These are phyloP conservation scores for Coprinopsis sp. DNA, from an alignment of 768 basidiomycete genomes.

Conservation along the genomic window DNA sequence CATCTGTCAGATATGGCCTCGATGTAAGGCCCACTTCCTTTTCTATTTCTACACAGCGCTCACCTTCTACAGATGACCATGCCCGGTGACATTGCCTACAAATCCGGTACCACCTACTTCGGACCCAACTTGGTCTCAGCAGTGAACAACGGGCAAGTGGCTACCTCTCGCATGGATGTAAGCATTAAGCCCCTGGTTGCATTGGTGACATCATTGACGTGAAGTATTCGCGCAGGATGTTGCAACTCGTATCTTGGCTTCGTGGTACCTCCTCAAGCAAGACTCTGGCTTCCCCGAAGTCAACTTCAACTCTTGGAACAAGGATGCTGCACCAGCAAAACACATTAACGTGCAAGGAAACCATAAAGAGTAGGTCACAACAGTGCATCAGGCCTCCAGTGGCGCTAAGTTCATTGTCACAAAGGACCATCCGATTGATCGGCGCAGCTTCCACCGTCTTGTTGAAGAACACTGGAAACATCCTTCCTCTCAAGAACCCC, in stretches of 20 bases:
- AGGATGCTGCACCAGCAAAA: constrained; percentile 30
- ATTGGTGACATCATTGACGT: background rate
- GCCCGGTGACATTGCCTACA: constrained; percentile 54
- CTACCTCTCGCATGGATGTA: constrained; percentile 53
- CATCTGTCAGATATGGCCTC: constrained; percentile 55
- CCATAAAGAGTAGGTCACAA: constrained; percentile 38
- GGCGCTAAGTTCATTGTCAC: background rate
- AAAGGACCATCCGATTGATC: constrained; percentile 55
- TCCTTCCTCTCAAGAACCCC: constrained; percentile 42
- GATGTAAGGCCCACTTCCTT: constrained; percentile 40
- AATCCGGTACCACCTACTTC: constrained; percentile 55
- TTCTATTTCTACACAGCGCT: too few relatives aligned
- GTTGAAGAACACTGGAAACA: constrained; percentile 50
- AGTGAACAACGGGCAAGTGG: constrained; percentile 57
- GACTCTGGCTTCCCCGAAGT: constrained; percentile 53
- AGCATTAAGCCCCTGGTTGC: constrained; percentile 18
- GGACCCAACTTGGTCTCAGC: constrained; percentile 54
- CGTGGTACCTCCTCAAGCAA: constrained; percentile 55
- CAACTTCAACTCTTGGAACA: constrained; percentile 57
- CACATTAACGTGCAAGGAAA: constrained; percentile 56
- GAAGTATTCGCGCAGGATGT: constrained; percentile 41
- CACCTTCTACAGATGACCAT: constrained; percentile 70
- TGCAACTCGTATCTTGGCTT: constrained; percentile 66
- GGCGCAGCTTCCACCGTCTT: constrained; percentile 60
- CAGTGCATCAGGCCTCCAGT: background rate